Conservation (phyloP, 805 yeast species). For the Hanseniaspora taiwanica region DNA sequence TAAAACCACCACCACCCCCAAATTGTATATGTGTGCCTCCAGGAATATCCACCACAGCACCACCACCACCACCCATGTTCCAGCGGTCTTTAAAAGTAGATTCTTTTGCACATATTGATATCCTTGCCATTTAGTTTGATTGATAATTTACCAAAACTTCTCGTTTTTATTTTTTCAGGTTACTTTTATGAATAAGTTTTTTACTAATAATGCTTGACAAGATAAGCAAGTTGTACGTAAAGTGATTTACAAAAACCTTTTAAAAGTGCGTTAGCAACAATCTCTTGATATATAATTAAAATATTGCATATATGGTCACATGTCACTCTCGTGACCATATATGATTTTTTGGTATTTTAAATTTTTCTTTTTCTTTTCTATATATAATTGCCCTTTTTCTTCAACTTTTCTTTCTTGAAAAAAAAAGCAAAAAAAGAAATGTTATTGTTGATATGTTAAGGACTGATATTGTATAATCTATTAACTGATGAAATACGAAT, state of each 20-base stretch:
- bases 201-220: too few relatives aligned
- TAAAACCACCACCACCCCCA: conserved; percentile 4
- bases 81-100: not conserved
- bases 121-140: too few relatives aligned
- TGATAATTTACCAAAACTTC: too few relatives aligned
- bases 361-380: not conserved
- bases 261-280: too few relatives aligned
- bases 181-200: too few relatives aligned
- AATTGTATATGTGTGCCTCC: conserved; percentile 2
- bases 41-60: conserved; percentile 2
- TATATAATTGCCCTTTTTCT: not conserved
- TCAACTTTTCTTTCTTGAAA: not conserved
- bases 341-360: not conserved
- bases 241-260: too few relatives aligned
- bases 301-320: not conserved
- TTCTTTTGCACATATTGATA: not conserved
- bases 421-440: not conserved
- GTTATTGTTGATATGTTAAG: not conserved
- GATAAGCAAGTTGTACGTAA: too few relatives aligned
- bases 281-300: too few relatives aligned
- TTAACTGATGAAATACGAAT: too few relatives aligned
- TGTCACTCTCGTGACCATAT: not conserved
- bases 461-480: not conserved
- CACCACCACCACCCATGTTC: conserved; percentile 6
- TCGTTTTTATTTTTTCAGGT: too few relatives aligned